Evolutionary conservation across 2,329 filamentous ascomycete genomes (phyloP).

Genomic region (Byssochlamys sp.): DNA sequence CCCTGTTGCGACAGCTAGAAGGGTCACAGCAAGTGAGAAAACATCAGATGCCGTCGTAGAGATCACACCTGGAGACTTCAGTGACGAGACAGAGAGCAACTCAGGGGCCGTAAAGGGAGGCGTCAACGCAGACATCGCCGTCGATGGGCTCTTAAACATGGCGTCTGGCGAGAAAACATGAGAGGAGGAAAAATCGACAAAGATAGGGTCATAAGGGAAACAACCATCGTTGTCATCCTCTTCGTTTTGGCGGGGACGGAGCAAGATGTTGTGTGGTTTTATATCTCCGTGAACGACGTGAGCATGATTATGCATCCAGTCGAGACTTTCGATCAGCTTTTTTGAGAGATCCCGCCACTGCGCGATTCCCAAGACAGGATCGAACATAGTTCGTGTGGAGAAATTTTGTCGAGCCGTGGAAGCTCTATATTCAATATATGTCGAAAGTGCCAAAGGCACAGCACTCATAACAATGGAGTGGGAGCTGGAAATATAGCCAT

Average conservation of each 20-base stretch:
- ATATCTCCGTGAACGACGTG: conserved; percentile 35
- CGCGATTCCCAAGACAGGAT: conserved; percentile 33
- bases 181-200: conserved; percentile 38
- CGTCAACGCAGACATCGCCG: conserved; percentile 32
- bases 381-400: conserved; percentile 36
- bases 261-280: conserved; percentile 25
- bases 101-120: conserved; percentile 39
- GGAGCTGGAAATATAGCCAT: conserved; percentile 31
- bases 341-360: conserved; percentile 33
- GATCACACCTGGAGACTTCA: conserved; percentile 23
- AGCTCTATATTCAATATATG: conserved; percentile 31
- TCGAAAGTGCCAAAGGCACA: conserved; percentile 34
- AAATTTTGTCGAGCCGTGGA: conserved; percentile 18
- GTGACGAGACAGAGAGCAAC: conserved; percentile 27
- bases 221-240: conserved; percentile 4
- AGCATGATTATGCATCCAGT: conserved; percentile 34
- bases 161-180: conserved; percentile 12
- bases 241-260: conserved; percentile 13
- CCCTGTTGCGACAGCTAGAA: conserved; percentile 37
- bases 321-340: conserved; percentile 32
- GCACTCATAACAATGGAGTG: conserved; percentile 37
- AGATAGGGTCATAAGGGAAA: conserved; percentile 33
- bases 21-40: conserved; percentile 37
- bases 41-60: conserved; percentile 35
- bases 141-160: conserved; percentile 9